Evolutionary conservation across 108 stramenopile species (phyloP).

Genomic region (Nitzschia putrida): DNA sequence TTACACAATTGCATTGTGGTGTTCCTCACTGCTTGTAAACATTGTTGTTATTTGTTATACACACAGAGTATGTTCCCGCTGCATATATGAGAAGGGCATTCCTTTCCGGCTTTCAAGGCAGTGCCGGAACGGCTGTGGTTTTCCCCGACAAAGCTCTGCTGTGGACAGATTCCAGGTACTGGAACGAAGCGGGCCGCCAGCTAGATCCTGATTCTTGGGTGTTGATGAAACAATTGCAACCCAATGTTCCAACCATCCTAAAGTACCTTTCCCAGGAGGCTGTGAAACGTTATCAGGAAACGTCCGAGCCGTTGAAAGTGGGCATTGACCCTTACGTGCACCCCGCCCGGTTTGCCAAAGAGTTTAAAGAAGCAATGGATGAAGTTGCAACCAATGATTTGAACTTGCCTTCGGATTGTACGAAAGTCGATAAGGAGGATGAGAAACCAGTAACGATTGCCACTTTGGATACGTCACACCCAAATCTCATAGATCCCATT

Average conservation of each 20-base stretch:
- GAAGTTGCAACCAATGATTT: constrained; percentile 43
- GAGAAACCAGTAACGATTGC: constrained; percentile 38
- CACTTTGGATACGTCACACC: constrained; percentile 54
- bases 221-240: constrained; percentile 82
- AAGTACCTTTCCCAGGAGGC: constrained; percentile 66
- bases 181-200: constrained; percentile 86
- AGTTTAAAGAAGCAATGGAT: constrained; percentile 62
- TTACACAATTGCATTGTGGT: neutral
- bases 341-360: constrained; percentile 77
- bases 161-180: constrained; percentile 98
- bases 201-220: constrained; percentile 70
- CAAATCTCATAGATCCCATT: constrained; percentile 88
- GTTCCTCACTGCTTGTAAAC: neutral
- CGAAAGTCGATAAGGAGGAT: constrained; percentile 4
- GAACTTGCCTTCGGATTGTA: neutral
- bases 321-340: constrained; percentile 85
- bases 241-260: constrained; percentile 67
- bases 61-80: constrained; percentile 91
- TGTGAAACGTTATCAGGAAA: constrained; percentile 31
- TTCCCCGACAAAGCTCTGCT: constrained; percentile 50
- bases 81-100: constrained; percentile 88
- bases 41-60: neutral
- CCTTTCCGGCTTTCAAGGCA: constrained; percentile 90
- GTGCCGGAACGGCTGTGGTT: constrained; percentile 94
- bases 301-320: constrained; percentile 41